phyloP scores from a whole-genome alignment of 2,329 filamentous ascomycete genomes.

The Ophiocordyceps australis region DNA sequence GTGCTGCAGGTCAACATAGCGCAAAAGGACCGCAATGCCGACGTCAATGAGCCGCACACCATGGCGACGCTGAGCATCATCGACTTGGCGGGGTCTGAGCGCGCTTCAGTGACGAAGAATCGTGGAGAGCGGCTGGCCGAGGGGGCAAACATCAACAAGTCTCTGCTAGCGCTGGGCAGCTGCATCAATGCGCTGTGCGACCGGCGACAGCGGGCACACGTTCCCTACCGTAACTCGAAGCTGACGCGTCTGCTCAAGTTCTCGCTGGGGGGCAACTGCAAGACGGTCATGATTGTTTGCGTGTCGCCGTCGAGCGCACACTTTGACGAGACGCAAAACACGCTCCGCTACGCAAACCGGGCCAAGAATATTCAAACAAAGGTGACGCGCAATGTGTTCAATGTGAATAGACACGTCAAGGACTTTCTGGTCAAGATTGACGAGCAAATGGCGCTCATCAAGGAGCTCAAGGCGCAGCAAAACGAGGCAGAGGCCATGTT shows the following conservation, averaged over 20 bases:
- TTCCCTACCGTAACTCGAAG: constrained; percentile 96
- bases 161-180: constrained; percentile 78
- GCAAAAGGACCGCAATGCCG: constrained; percentile 83
- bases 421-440: constrained; percentile 99
- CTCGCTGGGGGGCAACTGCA: constrained; percentile 92
- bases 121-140: constrained; percentile 79
- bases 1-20: constrained; percentile 95
- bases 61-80: constrained; percentile 98
- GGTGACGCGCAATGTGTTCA: constrained; percentile 97
- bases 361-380: constrained; percentile 99
- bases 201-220: constrained; percentile 75
- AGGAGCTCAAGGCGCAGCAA: constrained; percentile 83
- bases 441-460: constrained; percentile 93
- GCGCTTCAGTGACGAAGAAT: constrained; percentile 93
- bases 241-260: constrained; percentile 92
- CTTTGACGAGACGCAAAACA: constrained; percentile 97
- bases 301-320: constrained; percentile 92
- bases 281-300: constrained; percentile 98
- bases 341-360: constrained; percentile 86
- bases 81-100: constrained; percentile 87
- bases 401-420: constrained; percentile 97
- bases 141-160: constrained; percentile 99
- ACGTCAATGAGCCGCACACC: constrained; percentile 84
- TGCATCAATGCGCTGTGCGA: constrained; percentile 98
- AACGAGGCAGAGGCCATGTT: constrained; percentile 71